Evolutionary conservation across 306 rosid genomes (phyloP).

Genomic region (Ammopiptanthus mongolicus): DNA sequence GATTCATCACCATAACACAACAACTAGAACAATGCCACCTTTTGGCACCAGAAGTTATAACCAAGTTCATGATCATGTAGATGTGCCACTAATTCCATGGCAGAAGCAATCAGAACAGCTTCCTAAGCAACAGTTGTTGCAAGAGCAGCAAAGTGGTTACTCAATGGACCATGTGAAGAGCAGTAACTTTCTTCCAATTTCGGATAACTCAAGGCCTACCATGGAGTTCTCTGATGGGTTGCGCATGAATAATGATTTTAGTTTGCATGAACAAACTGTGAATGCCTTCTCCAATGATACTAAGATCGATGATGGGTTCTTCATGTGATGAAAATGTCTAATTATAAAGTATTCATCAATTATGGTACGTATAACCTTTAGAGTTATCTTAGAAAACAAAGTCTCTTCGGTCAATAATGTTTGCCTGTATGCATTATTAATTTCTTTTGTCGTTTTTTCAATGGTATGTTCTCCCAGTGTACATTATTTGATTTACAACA

Average conservation of each 20-base stretch:
- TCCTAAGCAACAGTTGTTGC: neutral
- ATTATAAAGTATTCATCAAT: neutral
- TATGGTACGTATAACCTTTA: neutral
- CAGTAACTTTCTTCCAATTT: neutral
- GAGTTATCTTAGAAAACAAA: neutral
- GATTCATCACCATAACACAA: neutral
- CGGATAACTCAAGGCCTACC: neutral
- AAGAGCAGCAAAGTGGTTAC: constrained; percentile 1
- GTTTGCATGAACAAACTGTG: constrained; percentile 7
- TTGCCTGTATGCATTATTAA: neutral
- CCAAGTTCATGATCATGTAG: neutral
- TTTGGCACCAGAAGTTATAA: neutral
- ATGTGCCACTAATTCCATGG: no score
- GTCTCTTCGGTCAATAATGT: neutral
- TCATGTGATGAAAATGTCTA: constrained; percentile 10
- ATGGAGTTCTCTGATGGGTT: constrained; percentile 18
- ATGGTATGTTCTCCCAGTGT: neutral
- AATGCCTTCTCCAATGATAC: neutral
- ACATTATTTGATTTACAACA: neutral
- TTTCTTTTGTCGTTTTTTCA: neutral
- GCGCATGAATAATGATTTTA: constrained; percentile 5
- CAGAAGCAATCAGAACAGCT: neutral
- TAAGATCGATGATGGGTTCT: neutral
- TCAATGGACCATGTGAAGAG: neutral
- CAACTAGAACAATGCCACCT: neutral